Base-by-base conservation (phyloP, 1,139 yeast species). In the Pichia kudriavzevii region DNA sequence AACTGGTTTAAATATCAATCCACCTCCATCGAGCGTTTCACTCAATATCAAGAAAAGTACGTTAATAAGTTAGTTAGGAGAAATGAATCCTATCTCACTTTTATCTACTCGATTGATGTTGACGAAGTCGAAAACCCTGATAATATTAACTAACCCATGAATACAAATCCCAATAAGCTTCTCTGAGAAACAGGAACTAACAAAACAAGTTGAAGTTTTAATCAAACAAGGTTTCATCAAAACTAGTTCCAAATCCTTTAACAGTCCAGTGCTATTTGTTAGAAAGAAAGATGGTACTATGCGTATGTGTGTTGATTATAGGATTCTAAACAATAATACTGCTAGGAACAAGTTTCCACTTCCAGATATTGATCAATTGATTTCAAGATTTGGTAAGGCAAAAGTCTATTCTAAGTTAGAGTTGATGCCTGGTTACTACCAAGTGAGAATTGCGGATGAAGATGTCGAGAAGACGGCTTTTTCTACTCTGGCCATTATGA, bases 241-340 rank as follows among this genome's bases (percentile, higher is more conserved):
- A 11, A 8, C 22, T 8, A 20, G 22, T 20, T 8, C 8, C 11
- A 8, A 8, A 20, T 11, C 22, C 8, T 20, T 20, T 20, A 20
- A 20, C 11, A 11, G 9, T 8, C 22, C 22, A 8, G 22, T 20
- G 7, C n/a, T 14, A 12, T 24, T 12, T 24, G 16, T 24, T 7
- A 12, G 9, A n/a, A 44, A 47, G 30, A 38, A 39, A 19, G 47
- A 49, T 26, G 45, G 41, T 2, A 22, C 47, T 9, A 23, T 37
- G 11, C 23, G 51, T 4, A 19, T 53, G 24, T 44, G 53, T 28
- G 40, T 52, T 2, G 59, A 55, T 36, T 55, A 47, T 28, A 36
- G 58, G n/a, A 38, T 38, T 2, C 28, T 53, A 30, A 54, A 54
- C 22, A 26, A 39, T 12, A 36, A 32, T 6, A 55, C 58, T 0